Evolutionary conservation across 805 yeast species (phyloP).

Genomic region (Ogataea methylovora): DNA sequence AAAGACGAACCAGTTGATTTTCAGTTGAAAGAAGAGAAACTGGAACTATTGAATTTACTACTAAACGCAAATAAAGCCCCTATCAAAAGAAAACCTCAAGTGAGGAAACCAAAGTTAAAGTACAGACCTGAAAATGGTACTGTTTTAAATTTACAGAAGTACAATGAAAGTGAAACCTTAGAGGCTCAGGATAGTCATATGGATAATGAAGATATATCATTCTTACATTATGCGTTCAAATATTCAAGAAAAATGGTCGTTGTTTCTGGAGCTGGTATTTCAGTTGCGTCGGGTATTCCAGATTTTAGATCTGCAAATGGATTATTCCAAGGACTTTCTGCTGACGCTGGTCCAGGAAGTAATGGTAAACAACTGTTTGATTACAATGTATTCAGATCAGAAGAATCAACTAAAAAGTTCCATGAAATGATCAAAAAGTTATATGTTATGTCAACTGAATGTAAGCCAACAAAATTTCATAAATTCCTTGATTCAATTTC

Average conservation of each 20-base stretch:
- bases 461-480: slow-evolving; percentile 75
- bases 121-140: slow-evolving; percentile 42
- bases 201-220: slow-evolving; percentile 34
- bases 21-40: too few relatives aligned
- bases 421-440: slow-evolving; percentile 68
- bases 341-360: slow-evolving; percentile 33
- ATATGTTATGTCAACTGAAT: slow-evolving; percentile 42
- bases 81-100: slow-evolving; percentile 5
- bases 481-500: slow-evolving; percentile 52
- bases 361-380: slow-evolving; percentile 63
- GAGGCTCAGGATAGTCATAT: slow-evolving; percentile 24
- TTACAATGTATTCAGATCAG: slow-evolving; percentile 63
- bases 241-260: slow-evolving; percentile 55
- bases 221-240: slow-evolving; percentile 42
- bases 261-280: slow-evolving; percentile 85
- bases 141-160: slow-evolving; percentile 28
- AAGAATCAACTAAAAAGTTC: slow-evolving; percentile 52
- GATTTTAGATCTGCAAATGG: slow-evolving; percentile 70
- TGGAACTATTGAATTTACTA: too few relatives aligned
- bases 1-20: too few relatives aligned
- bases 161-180: slow-evolving; percentile 18
- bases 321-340: slow-evolving; percentile 49
- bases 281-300: slow-evolving; percentile 88
- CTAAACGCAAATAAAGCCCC: neutral
- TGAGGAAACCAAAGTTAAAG: slow-evolving; percentile 37